Evolutionary conservation across 2,329 filamentous ascomycete species (phyloP).

Genomic region (Dryadomyces quercus-mongolicae): DNA sequence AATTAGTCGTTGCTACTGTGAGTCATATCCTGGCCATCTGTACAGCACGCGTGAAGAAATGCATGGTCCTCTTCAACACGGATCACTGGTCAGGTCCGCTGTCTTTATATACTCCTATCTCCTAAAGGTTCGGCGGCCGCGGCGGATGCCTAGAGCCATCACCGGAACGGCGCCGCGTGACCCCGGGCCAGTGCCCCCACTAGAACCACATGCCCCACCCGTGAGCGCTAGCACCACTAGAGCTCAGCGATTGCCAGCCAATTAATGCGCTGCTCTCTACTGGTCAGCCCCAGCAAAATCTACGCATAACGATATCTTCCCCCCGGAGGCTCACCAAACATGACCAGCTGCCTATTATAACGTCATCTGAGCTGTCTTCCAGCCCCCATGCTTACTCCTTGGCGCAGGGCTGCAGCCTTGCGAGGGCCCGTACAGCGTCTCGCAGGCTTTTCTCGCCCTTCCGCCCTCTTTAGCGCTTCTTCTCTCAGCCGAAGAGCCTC

Average conservation of each 20-base stretch:
- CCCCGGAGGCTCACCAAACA: neutral
- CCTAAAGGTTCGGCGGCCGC: too few species aligned
- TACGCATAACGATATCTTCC: neutral
- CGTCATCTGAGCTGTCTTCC: neutral
- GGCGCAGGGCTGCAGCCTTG: constrained; percentile 7
- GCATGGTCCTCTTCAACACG: neutral
- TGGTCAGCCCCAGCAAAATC: too few species aligned
- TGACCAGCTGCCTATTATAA: too few species aligned
- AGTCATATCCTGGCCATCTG: too few species aligned
- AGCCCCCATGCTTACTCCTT: constrained; percentile 15
- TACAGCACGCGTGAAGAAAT: neutral
- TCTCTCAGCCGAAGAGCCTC: neutral
- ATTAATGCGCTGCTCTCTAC: neutral
- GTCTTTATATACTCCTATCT: too few species aligned
- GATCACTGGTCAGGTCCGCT: too few species aligned
- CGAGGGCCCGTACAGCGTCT: neutral
- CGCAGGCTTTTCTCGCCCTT: neutral
- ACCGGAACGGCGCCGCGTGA: constrained; percentile 6
- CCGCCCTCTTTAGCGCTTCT: neutral
- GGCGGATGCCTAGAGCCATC: neutral
- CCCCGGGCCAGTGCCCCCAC: neutral
- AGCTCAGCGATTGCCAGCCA: neutral
- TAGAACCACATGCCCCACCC: neutral
- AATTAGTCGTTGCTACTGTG: too few species aligned
- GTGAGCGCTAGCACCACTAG: neutral